Evolutionary conservation across 2,329 filamentous ascomycete genomes (phyloP).

Genomic region (Aspergillus quadricinctus): DNA sequence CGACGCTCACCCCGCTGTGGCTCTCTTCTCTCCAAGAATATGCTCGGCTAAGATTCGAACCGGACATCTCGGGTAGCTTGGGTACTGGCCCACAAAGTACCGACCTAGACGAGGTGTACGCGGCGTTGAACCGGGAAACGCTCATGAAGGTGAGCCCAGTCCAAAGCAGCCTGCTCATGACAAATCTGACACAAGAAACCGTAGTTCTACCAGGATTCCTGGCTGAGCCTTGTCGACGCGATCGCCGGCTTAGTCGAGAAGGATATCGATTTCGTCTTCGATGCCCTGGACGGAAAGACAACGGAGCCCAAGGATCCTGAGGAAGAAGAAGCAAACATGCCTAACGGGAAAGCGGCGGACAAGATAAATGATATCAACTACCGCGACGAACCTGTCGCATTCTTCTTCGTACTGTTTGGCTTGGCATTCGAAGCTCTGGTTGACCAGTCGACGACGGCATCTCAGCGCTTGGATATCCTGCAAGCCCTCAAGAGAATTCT

Average conservation of each 20-base stretch:
- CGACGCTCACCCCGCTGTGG: constrained; percentile 87
- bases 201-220: constrained; percentile 91
- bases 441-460: constrained; percentile 66
- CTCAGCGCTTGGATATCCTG: constrained; percentile 83
- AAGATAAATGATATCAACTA: constrained; percentile 88
- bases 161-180: background rate
- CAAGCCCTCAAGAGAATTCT: constrained; percentile 91
- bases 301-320: constrained; percentile 26
- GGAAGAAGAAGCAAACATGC: constrained; percentile 9
- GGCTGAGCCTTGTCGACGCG: constrained; percentile 93
- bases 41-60: constrained; percentile 87
- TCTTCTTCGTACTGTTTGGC: constrained; percentile 97
- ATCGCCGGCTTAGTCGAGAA: constrained; percentile 97
- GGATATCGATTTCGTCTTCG: constrained; percentile 96
- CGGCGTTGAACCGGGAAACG: constrained; percentile 89
- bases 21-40: constrained; percentile 89
- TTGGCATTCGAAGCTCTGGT: constrained; percentile 94
- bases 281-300: constrained; percentile 82
- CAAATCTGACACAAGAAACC: background rate
- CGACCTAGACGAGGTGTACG: constrained; percentile 89
- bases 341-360: constrained; percentile 31
- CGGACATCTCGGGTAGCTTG: constrained; percentile 88
- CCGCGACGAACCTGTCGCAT: constrained; percentile 92
- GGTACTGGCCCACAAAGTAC: constrained; percentile 76
- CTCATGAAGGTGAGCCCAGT: constrained; percentile 59